Conservation (phyloP, 108 stramenopile species). For the Cyclotella choctawhatcheeana region DNA sequence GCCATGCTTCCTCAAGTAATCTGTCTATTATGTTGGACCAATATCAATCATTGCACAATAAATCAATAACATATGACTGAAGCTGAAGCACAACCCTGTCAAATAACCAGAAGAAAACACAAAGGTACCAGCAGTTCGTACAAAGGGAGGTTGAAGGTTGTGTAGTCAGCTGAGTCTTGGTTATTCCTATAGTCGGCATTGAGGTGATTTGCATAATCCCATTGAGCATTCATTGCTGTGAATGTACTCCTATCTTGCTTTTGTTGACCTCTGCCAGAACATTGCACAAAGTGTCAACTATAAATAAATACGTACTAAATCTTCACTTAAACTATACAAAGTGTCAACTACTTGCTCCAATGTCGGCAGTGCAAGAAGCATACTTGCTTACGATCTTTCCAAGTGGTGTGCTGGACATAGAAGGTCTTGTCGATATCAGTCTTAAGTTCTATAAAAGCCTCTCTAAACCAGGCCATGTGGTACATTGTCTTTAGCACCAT, state of each 20-base stretch:
- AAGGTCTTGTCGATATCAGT: background rate
- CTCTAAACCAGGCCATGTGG: constrained; percentile 20
- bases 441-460: constrained; percentile 5
- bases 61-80: background rate
- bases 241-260: constrained; percentile 1
- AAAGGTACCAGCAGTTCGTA: constrained; percentile 17
- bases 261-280: background rate
- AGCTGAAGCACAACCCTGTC: background rate
- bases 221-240: background rate
- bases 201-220: background rate
- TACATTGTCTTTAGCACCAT: constrained; percentile 9
- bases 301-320: too few relatives aligned
- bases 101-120: constrained; percentile 4
- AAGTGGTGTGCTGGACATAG: constrained; percentile 5
- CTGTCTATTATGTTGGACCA: background rate
- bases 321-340: too few relatives aligned
- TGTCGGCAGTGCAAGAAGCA: background rate
- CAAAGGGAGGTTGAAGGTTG: background rate
- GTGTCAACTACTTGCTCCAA: constrained; percentile 9
- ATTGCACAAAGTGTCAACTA: too few relatives aligned
- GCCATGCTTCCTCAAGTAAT: constrained; percentile 1
- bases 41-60: background rate
- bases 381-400: constrained; percentile 15
- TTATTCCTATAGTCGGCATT: background rate
- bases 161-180: constrained; percentile 25